Evolutionary conservation across 2,329 filamentous ascomycete genomes (phyloP).

Genomic region (Boeremia lycopersici): DNA sequence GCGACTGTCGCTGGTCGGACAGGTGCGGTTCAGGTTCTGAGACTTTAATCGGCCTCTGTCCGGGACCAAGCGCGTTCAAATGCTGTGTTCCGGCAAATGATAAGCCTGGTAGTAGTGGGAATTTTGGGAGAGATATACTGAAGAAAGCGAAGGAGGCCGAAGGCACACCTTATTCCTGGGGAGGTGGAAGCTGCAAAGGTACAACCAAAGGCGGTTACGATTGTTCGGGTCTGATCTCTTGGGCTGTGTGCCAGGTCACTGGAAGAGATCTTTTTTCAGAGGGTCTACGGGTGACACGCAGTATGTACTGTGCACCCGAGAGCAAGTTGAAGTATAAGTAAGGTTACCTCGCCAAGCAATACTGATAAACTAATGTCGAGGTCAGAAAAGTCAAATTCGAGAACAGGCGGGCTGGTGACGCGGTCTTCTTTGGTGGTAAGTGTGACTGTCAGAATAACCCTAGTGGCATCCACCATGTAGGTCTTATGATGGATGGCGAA

Average conservation of each 20-base stretch:
- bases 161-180: constrained; percentile 20
- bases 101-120: neutral
- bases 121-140: constrained; percentile 17
- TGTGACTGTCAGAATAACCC: constrained; percentile 27
- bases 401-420: constrained; percentile 27
- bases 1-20: constrained; percentile 12
- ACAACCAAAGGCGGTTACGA: constrained; percentile 29
- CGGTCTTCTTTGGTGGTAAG: constrained; percentile 30
- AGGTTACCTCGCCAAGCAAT: neutral
- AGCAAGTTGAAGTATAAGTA: constrained; percentile 31
- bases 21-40: neutral
- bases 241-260: constrained; percentile 32
- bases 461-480: constrained; percentile 29
- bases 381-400: constrained; percentile 28
- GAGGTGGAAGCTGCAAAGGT: constrained; percentile 30
- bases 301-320: constrained; percentile 31
- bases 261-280: constrained; percentile 28
- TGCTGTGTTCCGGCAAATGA: neutral
- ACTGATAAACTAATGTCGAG: neutral
- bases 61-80: constrained; percentile 1
- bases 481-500: constrained; percentile 28
- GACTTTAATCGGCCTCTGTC: neutral
- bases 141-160: constrained; percentile 27
- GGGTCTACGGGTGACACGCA: constrained; percentile 27
- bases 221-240: constrained; percentile 31